Evolutionary conservation across 1,284 basidiomycete species (phyloP).

Genomic region (Cutaneotrichosporon mucoides): DNA sequence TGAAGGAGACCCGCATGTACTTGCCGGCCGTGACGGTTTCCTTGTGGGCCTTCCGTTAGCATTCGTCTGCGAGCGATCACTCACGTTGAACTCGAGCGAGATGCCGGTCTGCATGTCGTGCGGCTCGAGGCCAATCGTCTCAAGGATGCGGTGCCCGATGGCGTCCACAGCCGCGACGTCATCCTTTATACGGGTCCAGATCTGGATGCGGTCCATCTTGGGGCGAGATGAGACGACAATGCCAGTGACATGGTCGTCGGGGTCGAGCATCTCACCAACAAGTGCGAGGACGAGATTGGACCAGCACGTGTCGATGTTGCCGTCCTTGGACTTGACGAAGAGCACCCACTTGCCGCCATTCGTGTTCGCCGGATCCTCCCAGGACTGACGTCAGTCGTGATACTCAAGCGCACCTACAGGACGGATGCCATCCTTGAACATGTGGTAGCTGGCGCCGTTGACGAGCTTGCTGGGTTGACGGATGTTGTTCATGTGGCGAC

Average conservation of each 20-base stretch:
- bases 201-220: constrained; percentile 82
- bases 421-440: constrained; percentile 66
- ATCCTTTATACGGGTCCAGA: constrained; percentile 79
- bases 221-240: constrained; percentile 82
- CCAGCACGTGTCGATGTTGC: constrained; percentile 83
- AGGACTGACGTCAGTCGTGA: constrained; percentile 61
- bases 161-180: constrained; percentile 72
- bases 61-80: neutral
- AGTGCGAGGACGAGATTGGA: constrained; percentile 84
- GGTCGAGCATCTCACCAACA: constrained; percentile 81
- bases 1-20: neutral
- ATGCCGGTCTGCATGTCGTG: constrained; percentile 64
- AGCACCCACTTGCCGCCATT: constrained; percentile 91
- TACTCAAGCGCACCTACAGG: constrained; percentile 26
- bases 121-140: constrained; percentile 55
- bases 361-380: constrained; percentile 90
- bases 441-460: constrained; percentile 84
- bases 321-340: constrained; percentile 67
- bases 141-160: constrained; percentile 75
- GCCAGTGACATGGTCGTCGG: constrained; percentile 79
- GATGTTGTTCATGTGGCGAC: constrained; percentile 91
- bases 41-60: no score
- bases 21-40: no score
- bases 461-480: constrained; percentile 83
- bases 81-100: constrained; percentile 81